These are phyloP conservation scores for Paracorniculantispora psalliotae DNA, from an alignment of 2,329 filamentous ascomycete genomes.

Conservation along the genomic window DNA sequence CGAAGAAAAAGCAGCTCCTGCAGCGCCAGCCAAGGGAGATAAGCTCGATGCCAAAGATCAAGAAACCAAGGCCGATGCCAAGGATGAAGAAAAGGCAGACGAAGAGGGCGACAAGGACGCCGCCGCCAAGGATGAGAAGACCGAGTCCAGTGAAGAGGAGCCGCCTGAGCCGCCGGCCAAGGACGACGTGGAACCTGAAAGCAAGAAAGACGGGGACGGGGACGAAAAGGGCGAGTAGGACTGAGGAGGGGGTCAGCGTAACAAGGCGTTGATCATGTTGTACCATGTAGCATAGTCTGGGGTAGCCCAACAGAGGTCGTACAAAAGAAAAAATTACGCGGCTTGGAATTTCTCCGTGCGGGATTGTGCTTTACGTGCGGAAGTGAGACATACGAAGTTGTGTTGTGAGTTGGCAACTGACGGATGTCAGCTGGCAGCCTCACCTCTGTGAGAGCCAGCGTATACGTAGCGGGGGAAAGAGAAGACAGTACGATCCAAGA, in stretches of 20 bases:
- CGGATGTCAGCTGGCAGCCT: background rate
- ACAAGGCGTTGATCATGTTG: background rate
- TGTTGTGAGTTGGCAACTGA: background rate
- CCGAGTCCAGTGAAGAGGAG: slow-evolving; percentile 13
- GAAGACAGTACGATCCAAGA: no score
- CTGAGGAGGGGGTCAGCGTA: background rate
- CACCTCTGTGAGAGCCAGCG: background rate
- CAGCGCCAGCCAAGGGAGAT: slow-evolving; percentile 11
- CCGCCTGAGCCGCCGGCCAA: background rate
- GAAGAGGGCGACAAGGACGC: slow-evolving; percentile 8
- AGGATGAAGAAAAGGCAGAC: slow-evolving; percentile 14
- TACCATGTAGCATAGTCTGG: background rate
- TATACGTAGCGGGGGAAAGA: background rate
- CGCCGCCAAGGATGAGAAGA: slow-evolving; percentile 16
- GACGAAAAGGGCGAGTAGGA: background rate
- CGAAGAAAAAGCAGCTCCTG: slow-evolving; percentile 16
- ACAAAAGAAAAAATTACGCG: background rate
- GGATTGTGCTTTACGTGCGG: background rate
- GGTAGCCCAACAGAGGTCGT: background rate
- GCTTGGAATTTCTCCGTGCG: background rate
- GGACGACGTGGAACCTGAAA: background rate
- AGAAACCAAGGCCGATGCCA: slow-evolving; percentile 14
- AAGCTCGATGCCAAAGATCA: slow-evolving; percentile 16
- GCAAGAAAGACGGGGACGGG: background rate
- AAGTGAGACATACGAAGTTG: background rate